These are phyloP conservation scores for Penicillium goetzii DNA, from an alignment of 495 filamentous ascomycete species.

Conservation along the genomic window DNA sequence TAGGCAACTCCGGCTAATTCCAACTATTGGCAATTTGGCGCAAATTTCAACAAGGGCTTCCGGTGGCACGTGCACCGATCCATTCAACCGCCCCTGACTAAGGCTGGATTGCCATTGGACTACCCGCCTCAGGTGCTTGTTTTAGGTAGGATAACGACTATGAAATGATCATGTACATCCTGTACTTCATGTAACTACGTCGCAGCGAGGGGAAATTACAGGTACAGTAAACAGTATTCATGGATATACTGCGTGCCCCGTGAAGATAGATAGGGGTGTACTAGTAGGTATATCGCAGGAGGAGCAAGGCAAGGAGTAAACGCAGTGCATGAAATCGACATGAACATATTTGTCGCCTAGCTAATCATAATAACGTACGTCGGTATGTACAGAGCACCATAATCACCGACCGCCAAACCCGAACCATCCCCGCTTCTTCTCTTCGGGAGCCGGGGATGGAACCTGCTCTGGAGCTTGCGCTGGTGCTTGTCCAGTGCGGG, in stretches of 20 bases:
- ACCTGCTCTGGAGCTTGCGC: slow-evolving; percentile 21
- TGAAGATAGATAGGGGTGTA: neutral
- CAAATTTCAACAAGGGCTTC: slow-evolving; percentile 9
- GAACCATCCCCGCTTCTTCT: slow-evolving; percentile 82
- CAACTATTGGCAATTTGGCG: slow-evolving; percentile 15
- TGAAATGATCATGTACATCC: neutral
- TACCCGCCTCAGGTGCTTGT: too few relatives aligned
- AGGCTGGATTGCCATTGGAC: slow-evolving; percentile 3
- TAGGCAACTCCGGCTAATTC: slow-evolving; percentile 3
- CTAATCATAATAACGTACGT: neutral
- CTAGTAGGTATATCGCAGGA: neutral
- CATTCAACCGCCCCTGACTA: slow-evolving; percentile 9
- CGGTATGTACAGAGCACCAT: slow-evolving; percentile 2
- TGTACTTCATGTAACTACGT: too few relatives aligned
- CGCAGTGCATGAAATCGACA: neutral
- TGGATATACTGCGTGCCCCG: neutral
- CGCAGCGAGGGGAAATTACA: neutral
- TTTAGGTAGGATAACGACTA: neutral
- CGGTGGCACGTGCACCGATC: slow-evolving; percentile 16
- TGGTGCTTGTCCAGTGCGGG: slow-evolving; percentile 51
- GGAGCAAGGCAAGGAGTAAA: slow-evolving; percentile 1
- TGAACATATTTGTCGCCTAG: neutral
- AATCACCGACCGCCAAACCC: slow-evolving; percentile 78
- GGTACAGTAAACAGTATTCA: neutral
- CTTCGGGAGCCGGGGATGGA: slow-evolving; percentile 35